phyloP scores from a whole-genome alignment of 768 basidiomycete genomes.

The Xerocomellus dryophilus region DNA sequence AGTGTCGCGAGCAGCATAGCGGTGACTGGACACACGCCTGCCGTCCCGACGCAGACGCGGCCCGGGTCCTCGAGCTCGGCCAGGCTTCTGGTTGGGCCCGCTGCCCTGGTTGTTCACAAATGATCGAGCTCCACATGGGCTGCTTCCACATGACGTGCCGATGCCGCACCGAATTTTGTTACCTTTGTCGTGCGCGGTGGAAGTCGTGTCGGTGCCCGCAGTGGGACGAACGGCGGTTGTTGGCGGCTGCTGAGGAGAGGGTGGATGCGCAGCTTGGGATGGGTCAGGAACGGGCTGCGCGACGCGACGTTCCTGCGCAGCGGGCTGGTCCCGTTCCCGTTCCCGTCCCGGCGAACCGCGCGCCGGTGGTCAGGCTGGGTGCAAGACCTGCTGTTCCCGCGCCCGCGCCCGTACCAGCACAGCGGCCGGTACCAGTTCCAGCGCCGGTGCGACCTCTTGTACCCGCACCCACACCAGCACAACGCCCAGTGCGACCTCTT shows the following conservation, averaged over 20 bases:
- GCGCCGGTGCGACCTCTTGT: no score
- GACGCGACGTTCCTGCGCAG: slow-evolving; percentile 29
- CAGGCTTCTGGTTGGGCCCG: slow-evolving; percentile 34
- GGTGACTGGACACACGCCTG: slow-evolving; percentile 27
- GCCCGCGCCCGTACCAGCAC: not conserved
- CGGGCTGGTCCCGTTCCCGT: not conserved
- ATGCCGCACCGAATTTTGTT: slow-evolving; percentile 41
- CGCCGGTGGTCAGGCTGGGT: not conserved
- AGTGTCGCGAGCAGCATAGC: slow-evolving; percentile 25
- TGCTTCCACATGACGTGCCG: slow-evolving; percentile 43
- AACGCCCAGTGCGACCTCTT: not conserved
- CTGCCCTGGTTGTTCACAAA: slow-evolving; percentile 38
- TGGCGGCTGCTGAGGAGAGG: slow-evolving; percentile 43
- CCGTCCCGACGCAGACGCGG: slow-evolving; percentile 21
- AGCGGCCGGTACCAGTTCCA: not conserved
- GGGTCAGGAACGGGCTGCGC: slow-evolving; percentile 29
- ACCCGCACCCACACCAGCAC: not conserved
- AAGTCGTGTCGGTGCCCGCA: slow-evolving; percentile 61
- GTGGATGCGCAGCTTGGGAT: slow-evolving; percentile 39
- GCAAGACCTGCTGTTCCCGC: not conserved
- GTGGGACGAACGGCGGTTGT: slow-evolving; percentile 53
- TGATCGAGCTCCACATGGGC: slow-evolving; percentile 38
- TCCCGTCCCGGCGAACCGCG: not conserved
- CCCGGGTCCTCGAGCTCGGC: slow-evolving; percentile 29
- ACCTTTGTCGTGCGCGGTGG: slow-evolving; percentile 54